Conservation (phyloP, 2,329 filamentous ascomycete species). For the Samsoniella hepiali region DNA sequence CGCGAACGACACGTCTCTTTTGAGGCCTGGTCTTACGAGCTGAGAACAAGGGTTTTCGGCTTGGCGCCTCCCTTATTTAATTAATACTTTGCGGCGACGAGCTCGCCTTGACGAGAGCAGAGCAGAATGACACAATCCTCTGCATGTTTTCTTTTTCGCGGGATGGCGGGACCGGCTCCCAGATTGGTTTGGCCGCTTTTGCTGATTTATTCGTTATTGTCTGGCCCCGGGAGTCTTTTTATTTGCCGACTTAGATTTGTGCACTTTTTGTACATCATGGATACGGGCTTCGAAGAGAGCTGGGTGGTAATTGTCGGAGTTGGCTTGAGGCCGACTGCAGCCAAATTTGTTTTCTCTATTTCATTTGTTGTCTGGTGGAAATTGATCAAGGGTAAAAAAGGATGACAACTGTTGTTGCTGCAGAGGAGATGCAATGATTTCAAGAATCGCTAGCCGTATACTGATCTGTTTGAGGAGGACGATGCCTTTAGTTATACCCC, state of each 20-base stretch:
- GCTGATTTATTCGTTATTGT: conserved; percentile 2
- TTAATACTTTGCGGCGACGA: conserved; percentile 6
- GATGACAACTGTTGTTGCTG: not conserved
- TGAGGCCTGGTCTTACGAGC: not conserved
- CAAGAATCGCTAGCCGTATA: not conserved
- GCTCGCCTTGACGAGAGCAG: not conserved
- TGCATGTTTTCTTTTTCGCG: conserved; percentile 4
- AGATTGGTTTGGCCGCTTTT: not conserved
- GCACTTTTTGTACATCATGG: conserved; percentile 22
- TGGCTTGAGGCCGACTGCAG: not conserved
- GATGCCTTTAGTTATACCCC: conserved; percentile 24
- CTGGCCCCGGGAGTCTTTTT: conserved; percentile 4
- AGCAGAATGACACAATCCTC: conserved; percentile 6
- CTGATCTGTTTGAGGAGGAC: conserved; percentile 16
- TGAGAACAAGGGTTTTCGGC: not conserved
- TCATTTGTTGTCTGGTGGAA: conserved; percentile 13
- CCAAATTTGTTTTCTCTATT: not conserved
- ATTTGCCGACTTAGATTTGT: conserved; percentile 23
- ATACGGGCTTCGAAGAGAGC: not conserved
- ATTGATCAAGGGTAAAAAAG: conserved; percentile 11
- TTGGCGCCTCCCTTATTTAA: not conserved
- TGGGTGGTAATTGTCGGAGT: conserved; percentile 12
- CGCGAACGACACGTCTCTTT: not conserved
- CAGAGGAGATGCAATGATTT: not conserved
- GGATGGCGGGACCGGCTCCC: not conserved